Evolutionary conservation across 169 alveolate species (phyloP), one percentile per base, ranked within the genome.

Genomic region (Neospora caninum): DNA sequence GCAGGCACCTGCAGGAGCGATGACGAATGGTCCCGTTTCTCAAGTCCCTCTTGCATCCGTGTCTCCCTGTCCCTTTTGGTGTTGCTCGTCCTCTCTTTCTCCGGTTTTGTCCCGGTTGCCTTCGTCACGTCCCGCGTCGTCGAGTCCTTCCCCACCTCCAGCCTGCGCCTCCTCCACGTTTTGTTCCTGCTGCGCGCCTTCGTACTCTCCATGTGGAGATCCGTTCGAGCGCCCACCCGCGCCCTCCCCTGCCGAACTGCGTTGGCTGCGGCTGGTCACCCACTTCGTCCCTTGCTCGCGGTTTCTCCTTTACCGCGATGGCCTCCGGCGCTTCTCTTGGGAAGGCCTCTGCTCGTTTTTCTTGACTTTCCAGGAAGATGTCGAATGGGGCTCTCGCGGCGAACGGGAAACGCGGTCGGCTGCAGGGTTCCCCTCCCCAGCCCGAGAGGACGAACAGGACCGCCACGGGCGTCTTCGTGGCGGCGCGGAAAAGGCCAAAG

Each of bases 191-290:
- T 13, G 58, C 13, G 4, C 58, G 13, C 58, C 58, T 49, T 4
- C 58, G 58, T 13, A 49, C 13, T 13, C 13, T 49, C 42, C 27
- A 13, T 73, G 84, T 13, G 43, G 0, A 0, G 84, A 36, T 73
- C 45, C 84, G 43, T 73, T 34, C 84, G 84, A 31, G 38, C 39
- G 43, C n/a, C 84, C 84, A 1, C 73, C 73, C n/a, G 73, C 73
- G 7, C 73, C 73, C 34, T 73, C 84, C 25, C 45, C 84, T 31
- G 84, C 84, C 25, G 84, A 73, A n/a, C 84, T 73, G 45, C 84
- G 84, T 18, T 73, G 84, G 84, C 84, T 73, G 41, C 84, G 84
- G 39, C 42, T 73, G 43, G 45, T 36, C 45, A n/a, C 45, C 45
- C 84, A 73, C 42, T 36, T 73, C 42, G 1, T 73, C 42, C 39